Evolutionary conservation across 2,329 filamentous ascomycete species (phyloP), one percentile per base, ranked within the genome.

Genomic region (Monosporascus sp.): DNA sequence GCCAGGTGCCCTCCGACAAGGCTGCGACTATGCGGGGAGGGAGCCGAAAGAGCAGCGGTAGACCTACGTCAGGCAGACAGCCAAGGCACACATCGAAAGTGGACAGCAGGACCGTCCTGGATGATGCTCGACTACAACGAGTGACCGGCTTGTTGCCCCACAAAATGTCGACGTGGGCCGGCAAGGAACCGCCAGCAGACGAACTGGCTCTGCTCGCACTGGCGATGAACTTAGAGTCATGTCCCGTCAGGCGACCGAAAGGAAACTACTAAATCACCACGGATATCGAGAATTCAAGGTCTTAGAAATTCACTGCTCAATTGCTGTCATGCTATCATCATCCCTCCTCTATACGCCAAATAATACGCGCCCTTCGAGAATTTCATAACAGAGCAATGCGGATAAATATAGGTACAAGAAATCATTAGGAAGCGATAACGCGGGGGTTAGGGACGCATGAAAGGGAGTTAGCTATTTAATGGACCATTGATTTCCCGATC

Each of bases 401-500:
- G 31, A 31, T 37, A 35, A 27, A 48, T 35, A 46, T 58, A 58
- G 54, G 53, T 60, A 58, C 54, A 61, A 19, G 51, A 49, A 49
- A 37, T 38, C 22, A 37, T 22, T 22, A n/a, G 45, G 5, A 22
- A 53, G n/a, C 24, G 7, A n/a, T 47, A 47, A 16, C n/a, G 31
- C 17, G 26, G 24, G 24, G 24, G 16, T 38, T 45, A 24, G n/a
- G 51, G 22, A 47, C 46, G 20, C 31, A 51, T 35, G 31, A 14
- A 35, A 35, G 11, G 31, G 37, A 27, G 17, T 19, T 11, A 44
- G 19, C 16, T 35, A 43, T 44, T 52, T 52, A 68, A 49, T 61
- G 54, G 19, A 58, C 65, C 65, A 66, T 67, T 26, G 63, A 59
- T 59, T 69, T 68, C 26, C 67, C 66, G 38, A 69, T 69, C 72